Evolutionary conservation across 306 rosid species (phyloP).

Genomic region (Adenanthera pavonina): DNA sequence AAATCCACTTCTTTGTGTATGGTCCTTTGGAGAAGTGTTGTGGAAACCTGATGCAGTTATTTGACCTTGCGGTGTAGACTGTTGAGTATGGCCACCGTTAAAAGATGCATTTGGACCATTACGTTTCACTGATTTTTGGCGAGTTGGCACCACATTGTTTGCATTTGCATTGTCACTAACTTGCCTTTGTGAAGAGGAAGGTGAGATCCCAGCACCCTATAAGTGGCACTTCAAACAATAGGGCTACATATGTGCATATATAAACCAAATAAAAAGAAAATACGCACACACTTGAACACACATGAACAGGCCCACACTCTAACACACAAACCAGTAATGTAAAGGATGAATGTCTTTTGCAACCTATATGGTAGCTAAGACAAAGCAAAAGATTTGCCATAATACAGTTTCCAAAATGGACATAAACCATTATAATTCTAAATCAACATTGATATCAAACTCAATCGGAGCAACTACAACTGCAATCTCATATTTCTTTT

Average conservation of each 20-base stretch:
- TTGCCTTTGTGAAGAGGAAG: slow-evolving; percentile 61
- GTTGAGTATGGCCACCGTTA: slow-evolving; percentile 61
- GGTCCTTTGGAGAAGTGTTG: slow-evolving; percentile 51
- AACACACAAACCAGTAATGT: background rate
- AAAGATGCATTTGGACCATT: slow-evolving; percentile 49
- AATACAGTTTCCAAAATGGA: background rate
- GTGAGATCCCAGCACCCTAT: slow-evolving; percentile 61
- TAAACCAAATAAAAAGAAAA: slow-evolving; percentile 12
- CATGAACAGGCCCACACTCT: background rate
- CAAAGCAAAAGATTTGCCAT: background rate
- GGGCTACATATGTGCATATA: slow-evolving; percentile 35
- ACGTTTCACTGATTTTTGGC: slow-evolving; percentile 59
- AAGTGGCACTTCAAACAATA: slow-evolving; percentile 33
- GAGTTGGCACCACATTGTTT: slow-evolving; percentile 45
- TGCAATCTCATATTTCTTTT: background rate
- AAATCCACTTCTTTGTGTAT: slow-evolving; percentile 60
- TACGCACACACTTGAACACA: background rate
- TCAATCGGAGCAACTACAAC: background rate
- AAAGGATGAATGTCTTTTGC: background rate
- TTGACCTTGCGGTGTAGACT: slow-evolving; percentile 48
- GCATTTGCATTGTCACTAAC: slow-evolving; percentile 45
- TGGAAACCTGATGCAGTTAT: slow-evolving; percentile 46
- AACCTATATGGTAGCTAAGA: background rate
- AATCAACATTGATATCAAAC: background rate
- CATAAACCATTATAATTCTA: background rate